Conservation (phyloP, 164 flowering plant species). For the Macadamia integrifolia region DNA sequence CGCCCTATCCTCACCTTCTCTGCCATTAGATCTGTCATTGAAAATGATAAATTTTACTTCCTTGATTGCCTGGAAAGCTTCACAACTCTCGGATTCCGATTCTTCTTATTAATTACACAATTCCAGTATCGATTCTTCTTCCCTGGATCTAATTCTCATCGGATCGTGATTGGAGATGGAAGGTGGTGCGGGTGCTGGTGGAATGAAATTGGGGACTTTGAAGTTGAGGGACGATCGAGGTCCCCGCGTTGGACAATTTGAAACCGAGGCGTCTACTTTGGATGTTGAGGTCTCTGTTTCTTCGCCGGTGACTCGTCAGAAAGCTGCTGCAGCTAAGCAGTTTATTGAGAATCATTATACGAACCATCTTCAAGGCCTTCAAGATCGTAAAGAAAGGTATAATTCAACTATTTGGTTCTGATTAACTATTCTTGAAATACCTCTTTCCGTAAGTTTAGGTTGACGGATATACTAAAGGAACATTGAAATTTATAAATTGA, state of each 20-base stretch:
- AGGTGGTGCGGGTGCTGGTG: constrained; percentile 38
- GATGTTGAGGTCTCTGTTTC: constrained; percentile 49
- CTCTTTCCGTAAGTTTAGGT: too few species aligned
- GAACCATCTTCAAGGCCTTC: constrained; percentile 59
- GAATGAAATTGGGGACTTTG: constrained; percentile 33
- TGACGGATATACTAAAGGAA: too few species aligned
- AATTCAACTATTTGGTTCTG: background rate
- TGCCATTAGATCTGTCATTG: background rate
- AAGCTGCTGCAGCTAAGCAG: constrained; percentile 69
- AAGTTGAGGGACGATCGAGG: constrained; percentile 43
- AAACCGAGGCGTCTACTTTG: constrained; percentile 5
- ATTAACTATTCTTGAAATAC: too few species aligned
- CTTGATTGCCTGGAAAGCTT: background rate
- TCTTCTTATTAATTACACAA: too few species aligned
- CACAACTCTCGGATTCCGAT: too few species aligned
- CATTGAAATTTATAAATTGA: too few species aligned
- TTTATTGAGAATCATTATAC: constrained; percentile 77
- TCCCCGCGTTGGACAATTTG: constrained; percentile 10
- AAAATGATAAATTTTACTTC: background rate
- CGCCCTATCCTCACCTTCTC: background rate
- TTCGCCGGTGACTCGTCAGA: constrained; percentile 67
- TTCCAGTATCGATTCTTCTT: background rate
- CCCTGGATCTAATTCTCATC: background rate
- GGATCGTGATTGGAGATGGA: constrained; percentile 29
- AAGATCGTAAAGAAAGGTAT: constrained; percentile 68